These are phyloP conservation scores for Colletotrichum melonis DNA, from an alignment of 2,329 filamentous ascomycete species.

Conservation along the genomic window DNA sequence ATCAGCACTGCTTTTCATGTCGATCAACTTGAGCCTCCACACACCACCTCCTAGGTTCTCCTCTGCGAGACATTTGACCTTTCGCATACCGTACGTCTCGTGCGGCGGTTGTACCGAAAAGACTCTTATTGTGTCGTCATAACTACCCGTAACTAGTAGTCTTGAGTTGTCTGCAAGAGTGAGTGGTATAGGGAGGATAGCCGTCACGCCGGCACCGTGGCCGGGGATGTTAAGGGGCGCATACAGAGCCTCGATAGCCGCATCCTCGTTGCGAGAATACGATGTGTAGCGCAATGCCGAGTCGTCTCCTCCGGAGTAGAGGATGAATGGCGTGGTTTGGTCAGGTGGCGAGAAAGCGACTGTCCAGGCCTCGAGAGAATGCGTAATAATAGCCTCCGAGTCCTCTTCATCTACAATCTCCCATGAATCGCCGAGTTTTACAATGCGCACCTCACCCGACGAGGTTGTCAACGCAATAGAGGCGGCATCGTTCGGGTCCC, in stretches of 20 bases:
- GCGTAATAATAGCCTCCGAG: constrained; percentile 55
- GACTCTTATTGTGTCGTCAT: constrained; percentile 86
- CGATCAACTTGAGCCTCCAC: constrained; percentile 81
- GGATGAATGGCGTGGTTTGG: constrained; percentile 43
- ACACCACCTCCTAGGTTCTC: constrained; percentile 82
- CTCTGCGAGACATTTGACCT: constrained; percentile 68
- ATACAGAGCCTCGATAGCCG: constrained; percentile 27
- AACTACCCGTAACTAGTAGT: constrained; percentile 86
- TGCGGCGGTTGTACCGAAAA: constrained; percentile 61
- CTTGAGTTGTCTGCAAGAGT: constrained; percentile 55
- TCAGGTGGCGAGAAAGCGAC: constrained; percentile 65
- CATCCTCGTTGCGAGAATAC: constrained; percentile 39
- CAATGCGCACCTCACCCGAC: constrained; percentile 70
- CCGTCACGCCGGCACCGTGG: constrained; percentile 87
- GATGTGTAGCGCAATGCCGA: constrained; percentile 65
- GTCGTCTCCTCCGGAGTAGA: constrained; percentile 83
- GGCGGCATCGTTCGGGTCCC: constrained; percentile 69
- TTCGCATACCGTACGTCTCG: constrained; percentile 52
- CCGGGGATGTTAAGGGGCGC: constrained; percentile 40
- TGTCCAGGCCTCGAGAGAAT: constrained; percentile 79
- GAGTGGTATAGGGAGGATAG: constrained; percentile 77
- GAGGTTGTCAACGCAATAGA: constrained; percentile 79
- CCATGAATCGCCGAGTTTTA: constrained; percentile 59
- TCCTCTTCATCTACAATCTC: constrained; percentile 44
- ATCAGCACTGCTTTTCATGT: constrained; percentile 38